Percentiles rank a stretch among this genome's conserved stretches.
Evolutionary conservation across 352 stramenopile genomes (phyloP).

Genomic region (Elongisporangium prolatum): DNA sequence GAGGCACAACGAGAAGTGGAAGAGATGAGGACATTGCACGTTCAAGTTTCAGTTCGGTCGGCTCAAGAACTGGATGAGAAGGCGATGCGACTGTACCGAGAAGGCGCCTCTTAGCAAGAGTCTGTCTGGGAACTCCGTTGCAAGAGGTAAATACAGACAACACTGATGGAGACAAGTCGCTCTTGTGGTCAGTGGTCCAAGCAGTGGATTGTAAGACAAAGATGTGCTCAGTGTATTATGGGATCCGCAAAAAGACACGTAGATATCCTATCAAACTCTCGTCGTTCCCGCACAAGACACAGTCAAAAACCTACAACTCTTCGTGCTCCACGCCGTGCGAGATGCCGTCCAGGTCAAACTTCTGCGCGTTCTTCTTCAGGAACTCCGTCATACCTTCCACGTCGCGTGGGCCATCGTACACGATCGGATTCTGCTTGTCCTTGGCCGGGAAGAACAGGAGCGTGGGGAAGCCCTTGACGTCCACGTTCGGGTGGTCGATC

Average conservation of each 20-base stretch:
- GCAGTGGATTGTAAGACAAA: background rate
- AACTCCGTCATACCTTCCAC: conserved; percentile 83
- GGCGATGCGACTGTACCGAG: too few relatives aligned
- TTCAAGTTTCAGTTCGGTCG: too few relatives aligned
- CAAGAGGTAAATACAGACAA: too few relatives aligned
- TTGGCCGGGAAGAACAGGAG: conserved; percentile 93
- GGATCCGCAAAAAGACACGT: background rate
- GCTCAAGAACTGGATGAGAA: too few relatives aligned
- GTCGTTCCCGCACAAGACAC: background rate
- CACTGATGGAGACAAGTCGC: too few relatives aligned
- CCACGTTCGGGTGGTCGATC: conserved; percentile 86
- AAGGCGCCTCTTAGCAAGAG: too few relatives aligned
- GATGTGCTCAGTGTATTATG: background rate
- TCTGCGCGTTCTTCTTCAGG: conserved; percentile 85
- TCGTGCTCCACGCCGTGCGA: conserved; percentile 61
- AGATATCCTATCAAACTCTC: background rate
- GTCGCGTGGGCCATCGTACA: conserved; percentile 83
- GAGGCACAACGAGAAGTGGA: too few relatives aligned
- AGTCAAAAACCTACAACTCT: conserved; percentile 35
- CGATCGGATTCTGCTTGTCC: conserved; percentile 81
- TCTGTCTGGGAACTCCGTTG: too few relatives aligned
- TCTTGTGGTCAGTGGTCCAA: too few relatives aligned
- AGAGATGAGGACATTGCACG: too few relatives aligned
- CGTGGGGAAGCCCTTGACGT: conserved; percentile 93
- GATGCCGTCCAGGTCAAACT: conserved; percentile 67